A percentile compares a stretch with the other conserved stretches of the same genome.
Conservation (phyloP, 768 basidiomycete genomes). For the Kwoniella shandongensis region DNA sequence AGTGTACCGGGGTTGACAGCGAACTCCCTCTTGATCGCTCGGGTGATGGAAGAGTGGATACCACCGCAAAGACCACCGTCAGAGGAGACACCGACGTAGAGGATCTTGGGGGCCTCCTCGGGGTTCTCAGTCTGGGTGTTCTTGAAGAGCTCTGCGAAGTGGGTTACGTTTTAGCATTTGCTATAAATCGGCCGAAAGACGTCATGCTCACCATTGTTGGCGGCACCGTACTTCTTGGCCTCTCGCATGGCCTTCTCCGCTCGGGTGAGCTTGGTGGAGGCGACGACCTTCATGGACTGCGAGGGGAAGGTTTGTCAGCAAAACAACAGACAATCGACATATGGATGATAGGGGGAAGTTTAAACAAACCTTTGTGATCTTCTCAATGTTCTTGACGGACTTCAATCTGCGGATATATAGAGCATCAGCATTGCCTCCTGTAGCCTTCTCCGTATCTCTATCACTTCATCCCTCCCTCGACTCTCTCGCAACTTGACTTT, state of each 20-base stretch:
- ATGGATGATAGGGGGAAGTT: not conserved
- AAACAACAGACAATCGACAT: not conserved
- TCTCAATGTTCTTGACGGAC: constrained; percentile 97
- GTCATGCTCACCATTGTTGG: constrained; percentile 54
- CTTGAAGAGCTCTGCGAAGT: constrained; percentile 75
- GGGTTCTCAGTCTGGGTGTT: constrained; percentile 61
- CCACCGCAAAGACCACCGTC: constrained; percentile 99
- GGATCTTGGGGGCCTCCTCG: constrained; percentile 63
- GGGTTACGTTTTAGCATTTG: not conserved
- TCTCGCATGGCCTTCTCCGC: constrained; percentile 89
- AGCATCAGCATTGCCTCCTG: constrained; percentile 50
- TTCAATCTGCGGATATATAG: constrained; percentile 55
- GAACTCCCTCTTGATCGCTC: constrained; percentile 76
- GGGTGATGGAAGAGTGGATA: constrained; percentile 95
- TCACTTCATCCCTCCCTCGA: not conserved
- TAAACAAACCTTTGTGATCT: constrained; percentile 88
- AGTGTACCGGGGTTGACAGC: constrained; percentile 60
- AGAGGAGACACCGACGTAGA: constrained; percentile 91
- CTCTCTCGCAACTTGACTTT: too few species aligned
- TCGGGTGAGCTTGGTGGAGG: constrained; percentile 92
- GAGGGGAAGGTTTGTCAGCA: constrained; percentile 3
- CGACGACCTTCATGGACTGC: constrained; percentile 99
- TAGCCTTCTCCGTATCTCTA: constrained; percentile 1
- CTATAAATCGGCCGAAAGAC: not conserved
- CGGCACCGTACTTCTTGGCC: constrained; percentile 88